These are phyloP conservation scores for Aspergillus pseudoviridinutans DNA, from an alignment of 2,329 filamentous ascomycete species.

Conservation along the genomic window DNA sequence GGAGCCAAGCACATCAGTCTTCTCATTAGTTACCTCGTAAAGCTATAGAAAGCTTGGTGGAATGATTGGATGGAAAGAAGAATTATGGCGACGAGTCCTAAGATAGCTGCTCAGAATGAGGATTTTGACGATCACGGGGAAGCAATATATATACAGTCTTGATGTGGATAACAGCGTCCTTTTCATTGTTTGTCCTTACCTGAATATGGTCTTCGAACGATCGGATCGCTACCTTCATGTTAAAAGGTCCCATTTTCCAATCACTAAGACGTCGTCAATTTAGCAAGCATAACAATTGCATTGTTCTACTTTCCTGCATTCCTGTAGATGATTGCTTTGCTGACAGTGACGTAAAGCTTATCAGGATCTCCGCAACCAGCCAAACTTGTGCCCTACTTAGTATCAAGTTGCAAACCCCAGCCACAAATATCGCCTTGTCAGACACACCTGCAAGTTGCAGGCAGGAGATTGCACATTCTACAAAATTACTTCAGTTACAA, in stretches of 20 bases:
- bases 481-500: constrained; percentile 9
- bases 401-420: neutral
- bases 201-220: neutral
- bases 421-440: neutral
- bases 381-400: neutral
- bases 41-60: neutral
- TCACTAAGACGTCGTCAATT: neutral
- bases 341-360: constrained; percentile 15
- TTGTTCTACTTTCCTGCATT: neutral
- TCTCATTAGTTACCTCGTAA: neutral
- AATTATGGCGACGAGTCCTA: too few relatives aligned
- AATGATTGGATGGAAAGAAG: neutral
- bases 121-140: neutral
- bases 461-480: neutral
- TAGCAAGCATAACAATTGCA: neutral
- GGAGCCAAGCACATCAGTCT: neutral
- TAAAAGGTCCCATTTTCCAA: neutral
- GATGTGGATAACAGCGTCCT: neutral
- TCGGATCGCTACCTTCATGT: neutral
- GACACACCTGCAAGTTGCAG: neutral
- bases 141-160: neutral
- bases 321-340: neutral
- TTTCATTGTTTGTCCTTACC: neutral
- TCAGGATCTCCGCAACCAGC: neutral
- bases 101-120: neutral